Base-by-base conservation (phyloP, 345 rosid species). In the Moricandia moricandioides region DNA sequence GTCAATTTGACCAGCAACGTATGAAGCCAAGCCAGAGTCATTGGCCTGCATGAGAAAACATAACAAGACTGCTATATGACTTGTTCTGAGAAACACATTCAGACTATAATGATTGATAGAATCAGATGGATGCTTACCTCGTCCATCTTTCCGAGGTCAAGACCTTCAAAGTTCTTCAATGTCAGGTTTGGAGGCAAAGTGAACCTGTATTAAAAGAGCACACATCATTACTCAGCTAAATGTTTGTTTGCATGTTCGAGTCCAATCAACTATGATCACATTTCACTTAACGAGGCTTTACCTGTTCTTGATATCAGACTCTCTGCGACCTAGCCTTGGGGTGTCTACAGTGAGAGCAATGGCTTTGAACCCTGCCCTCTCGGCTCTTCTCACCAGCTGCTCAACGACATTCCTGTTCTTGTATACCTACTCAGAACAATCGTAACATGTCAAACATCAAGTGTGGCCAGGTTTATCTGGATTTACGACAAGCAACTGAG, bases 241-340 rank as follows among this genome's bases (percentile, higher is more conserved):
- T 21, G 24, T 21, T 21, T 21, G 24, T 2, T 21, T 21, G 62
- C 57, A 21, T 75, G 7, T 39, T 76, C 0, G 2, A 39, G 18
- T 6, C 39, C 18, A 57, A 0, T 14, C 8, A 63, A 57, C 55
- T 30, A 17, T 34, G 3, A 18, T 56, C 24, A 72, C 64, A 60
- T 60, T 51, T 49, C 17, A 29, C 7, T 16, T 18, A 49, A n/a
- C 2, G 8, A 33, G 47, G 31, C 24, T 34, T 62, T 51, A 90
- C 98, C 91, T 83, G 84, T 90, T 93, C 86, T 89, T 93, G 89
- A 93, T 93, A 77, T 93, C 98, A 65, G 95, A 84, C 75, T 93
- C 98, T 67, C 98, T 86, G 45, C 93, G 95, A 18, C 98, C 98
- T 0, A 93, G 91, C 84, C 90, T 85, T 56, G 98, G 98, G 73